Evolutionary conservation across 73 alveolate genomes (phyloP).

Genomic region (Symbiodinium pilosum): DNA sequence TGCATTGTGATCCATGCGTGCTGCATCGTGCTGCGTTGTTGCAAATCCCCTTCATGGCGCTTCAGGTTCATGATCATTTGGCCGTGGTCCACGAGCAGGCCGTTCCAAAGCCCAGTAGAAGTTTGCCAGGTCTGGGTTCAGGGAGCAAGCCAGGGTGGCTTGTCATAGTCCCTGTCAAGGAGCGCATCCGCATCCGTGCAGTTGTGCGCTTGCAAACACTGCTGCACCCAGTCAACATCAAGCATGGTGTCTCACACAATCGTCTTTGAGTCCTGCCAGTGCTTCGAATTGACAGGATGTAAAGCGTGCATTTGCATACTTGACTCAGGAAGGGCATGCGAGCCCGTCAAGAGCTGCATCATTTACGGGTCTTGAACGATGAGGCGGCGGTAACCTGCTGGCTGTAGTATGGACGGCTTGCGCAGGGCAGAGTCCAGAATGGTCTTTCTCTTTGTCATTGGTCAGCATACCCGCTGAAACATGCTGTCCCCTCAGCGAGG

Average conservation of each 20-base stretch:
- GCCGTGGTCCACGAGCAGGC: conserved; percentile 7
- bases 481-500: no score
- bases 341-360: conserved; percentile 29
- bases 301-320: not conserved
- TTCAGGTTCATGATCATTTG: not conserved
- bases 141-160: not conserved
- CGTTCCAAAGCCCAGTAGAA: no score
- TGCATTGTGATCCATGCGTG: no score
- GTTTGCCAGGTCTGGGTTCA: no score
- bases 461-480: no score
- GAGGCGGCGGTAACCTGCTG: no score
- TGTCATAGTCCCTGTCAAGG: not conserved
- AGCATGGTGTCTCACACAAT: not conserved
- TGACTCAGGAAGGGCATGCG: conserved; percentile 49
- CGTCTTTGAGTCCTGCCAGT: no score
- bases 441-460: no score
- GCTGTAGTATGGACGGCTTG: no score
- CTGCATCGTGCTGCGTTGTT: no score
- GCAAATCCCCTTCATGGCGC: no score
- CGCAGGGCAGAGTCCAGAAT: no score
- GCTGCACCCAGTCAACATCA: not conserved
- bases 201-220: conserved; percentile 51
- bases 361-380: conserved; percentile 36
- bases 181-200: conserved; percentile 47
- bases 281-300: not conserved